These are phyloP conservation scores for Penicillium sp. DNA, from an alignment of 2,329 filamentous ascomycete genomes.

Conservation along the genomic window DNA sequence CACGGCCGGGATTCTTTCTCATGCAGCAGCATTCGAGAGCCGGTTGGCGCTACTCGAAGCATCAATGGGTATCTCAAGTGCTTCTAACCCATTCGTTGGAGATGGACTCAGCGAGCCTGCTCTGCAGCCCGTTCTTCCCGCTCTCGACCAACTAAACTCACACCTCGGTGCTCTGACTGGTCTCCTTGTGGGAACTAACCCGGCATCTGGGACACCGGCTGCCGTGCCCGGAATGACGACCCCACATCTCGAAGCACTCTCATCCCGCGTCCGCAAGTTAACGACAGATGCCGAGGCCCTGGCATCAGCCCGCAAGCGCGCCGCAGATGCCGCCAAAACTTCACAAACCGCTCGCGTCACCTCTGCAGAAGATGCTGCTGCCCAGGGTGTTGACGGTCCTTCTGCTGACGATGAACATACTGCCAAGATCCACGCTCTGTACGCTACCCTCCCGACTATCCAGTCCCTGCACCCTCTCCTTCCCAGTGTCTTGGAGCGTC, in stretches of 20 bases:
- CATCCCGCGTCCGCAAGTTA: constrained; percentile 45
- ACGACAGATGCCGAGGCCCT: constrained; percentile 48
- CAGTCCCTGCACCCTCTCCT: constrained; percentile 82
- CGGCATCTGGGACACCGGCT: constrained; percentile 25
- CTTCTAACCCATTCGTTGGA: constrained; percentile 57
- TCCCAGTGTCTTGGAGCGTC: constrained; percentile 78
- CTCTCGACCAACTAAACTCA: constrained; percentile 75
- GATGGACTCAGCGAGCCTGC: constrained; percentile 52
- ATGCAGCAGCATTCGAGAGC: constrained; percentile 84
- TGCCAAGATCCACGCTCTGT: constrained; percentile 87
- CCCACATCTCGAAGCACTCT: constrained; percentile 46
- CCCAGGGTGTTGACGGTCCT: constrained; percentile 28
- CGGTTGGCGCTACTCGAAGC: constrained; percentile 78
- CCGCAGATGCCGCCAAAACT: constrained; percentile 44
- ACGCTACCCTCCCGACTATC: constrained; percentile 84
- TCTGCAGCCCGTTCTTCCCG: constrained; percentile 72
- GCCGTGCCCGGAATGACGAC: constrained; percentile 35
- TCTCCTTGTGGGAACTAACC: constrained; percentile 40
- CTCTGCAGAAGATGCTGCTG: constrained; percentile 29
- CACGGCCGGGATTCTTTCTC: constrained; percentile 62
- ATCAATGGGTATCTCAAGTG: constrained; percentile 74
- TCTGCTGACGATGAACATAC: constrained; percentile 68
- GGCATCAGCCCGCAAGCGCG: constrained; percentile 44
- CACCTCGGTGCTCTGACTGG: constrained; percentile 73
- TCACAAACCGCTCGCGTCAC: constrained; percentile 41